Evolutionary conservation across 352 stramenopile genomes (phyloP).

Genomic region (Phytopythium oedochilum): DNA sequence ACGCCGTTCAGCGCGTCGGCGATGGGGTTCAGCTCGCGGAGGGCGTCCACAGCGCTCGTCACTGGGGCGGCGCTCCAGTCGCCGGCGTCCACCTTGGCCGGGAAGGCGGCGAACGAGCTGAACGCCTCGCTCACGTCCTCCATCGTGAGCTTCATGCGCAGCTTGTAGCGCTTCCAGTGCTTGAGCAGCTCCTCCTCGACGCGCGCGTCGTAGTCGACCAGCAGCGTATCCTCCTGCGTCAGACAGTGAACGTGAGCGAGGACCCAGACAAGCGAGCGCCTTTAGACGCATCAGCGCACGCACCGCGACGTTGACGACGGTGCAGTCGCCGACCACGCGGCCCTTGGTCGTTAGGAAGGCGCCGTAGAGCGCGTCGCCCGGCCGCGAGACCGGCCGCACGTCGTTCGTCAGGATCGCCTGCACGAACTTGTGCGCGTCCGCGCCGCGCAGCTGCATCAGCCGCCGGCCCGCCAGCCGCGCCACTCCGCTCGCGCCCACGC

Average conservation of each 20-base stretch:
- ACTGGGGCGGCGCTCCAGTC: constrained; percentile 11
- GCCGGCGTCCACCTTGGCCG: constrained; percentile 27
- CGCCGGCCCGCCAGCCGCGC: constrained; percentile 42
- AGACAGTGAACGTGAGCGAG: background rate
- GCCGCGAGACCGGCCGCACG: constrained; percentile 51
- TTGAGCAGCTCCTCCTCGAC: constrained; percentile 60
- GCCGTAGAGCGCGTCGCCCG: constrained; percentile 66
- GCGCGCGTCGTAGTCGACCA: constrained; percentile 66
- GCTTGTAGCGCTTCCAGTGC: constrained; percentile 87
- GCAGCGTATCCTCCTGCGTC: constrained; percentile 49
- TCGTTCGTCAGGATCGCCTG: constrained; percentile 85
- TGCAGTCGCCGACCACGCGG: constrained; percentile 71
- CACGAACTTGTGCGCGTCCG: constrained; percentile 67
- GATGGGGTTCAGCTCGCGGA: constrained; percentile 32
- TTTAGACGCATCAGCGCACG: background rate
- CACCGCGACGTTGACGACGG: constrained; percentile 59
- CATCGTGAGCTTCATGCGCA: constrained; percentile 79
- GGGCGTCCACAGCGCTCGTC: constrained; percentile 14
- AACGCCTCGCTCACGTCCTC: constrained; percentile 61
- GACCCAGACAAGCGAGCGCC: background rate
- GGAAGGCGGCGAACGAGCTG: constrained; percentile 42
- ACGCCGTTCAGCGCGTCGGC: constrained; percentile 21
- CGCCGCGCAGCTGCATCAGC: constrained; percentile 67
- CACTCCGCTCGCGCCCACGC: constrained; percentile 24
- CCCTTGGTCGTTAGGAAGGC: constrained; percentile 80